phyloP scores from a whole-genome alignment of 305 asterid species.

The Fraxinus greggii region DNA sequence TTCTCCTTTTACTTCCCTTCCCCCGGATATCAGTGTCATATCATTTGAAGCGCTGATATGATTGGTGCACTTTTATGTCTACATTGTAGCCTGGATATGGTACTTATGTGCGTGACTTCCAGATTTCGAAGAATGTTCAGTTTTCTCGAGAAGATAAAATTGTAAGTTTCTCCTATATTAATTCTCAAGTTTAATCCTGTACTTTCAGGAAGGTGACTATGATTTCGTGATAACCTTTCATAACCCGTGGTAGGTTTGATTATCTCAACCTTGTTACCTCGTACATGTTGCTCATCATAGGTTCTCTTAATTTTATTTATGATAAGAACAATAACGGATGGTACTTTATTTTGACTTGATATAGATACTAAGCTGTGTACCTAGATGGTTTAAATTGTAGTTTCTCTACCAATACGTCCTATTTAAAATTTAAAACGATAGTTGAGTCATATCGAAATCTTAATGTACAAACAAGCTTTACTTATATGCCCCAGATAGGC shows the following conservation, averaged over 20 bases:
- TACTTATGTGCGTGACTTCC: slow-evolving; percentile 70
- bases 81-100: slow-evolving; percentile 81
- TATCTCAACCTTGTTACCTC: slow-evolving; percentile 1
- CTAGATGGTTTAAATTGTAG: background rate
- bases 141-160: slow-evolving; percentile 53
- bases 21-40: slow-evolving; percentile 15
- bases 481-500: background rate
- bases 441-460: background rate
- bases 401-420: background rate
- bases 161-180: slow-evolving; percentile 47
- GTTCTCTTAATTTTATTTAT: slow-evolving; percentile 5
- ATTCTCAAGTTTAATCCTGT: slow-evolving; percentile 26
- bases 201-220: slow-evolving; percentile 6
- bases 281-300: background rate
- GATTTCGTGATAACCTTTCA: slow-evolving; percentile 13
- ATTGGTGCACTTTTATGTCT: slow-evolving; percentile 27
- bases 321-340: slow-evolving; percentile 5
- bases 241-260: slow-evolving; percentile 10
- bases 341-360: background rate
- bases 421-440: background rate
- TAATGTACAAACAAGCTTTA: background rate
- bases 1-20: slow-evolving; percentile 18
- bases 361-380: slow-evolving; percentile 2
- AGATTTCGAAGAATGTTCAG: slow-evolving; percentile 50
- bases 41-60: slow-evolving; percentile 25